Percentiles rank a stretch among this genome's conserved stretches.
Evolutionary conservation across 306 rosid genomes (phyloP).

Genomic region (Trifolium fragiferum): DNA sequence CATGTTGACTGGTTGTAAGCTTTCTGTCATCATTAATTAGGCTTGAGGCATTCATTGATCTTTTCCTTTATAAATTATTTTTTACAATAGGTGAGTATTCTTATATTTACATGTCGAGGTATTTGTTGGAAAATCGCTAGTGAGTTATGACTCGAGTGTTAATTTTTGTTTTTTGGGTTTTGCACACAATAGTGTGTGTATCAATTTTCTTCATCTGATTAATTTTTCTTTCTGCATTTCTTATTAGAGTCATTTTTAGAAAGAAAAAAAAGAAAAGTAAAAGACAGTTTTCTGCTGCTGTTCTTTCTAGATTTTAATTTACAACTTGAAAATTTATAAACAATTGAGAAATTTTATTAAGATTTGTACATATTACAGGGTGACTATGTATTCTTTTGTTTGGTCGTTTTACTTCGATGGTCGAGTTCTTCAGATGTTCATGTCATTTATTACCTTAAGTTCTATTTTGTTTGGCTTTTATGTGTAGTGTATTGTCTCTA

Average conservation of each 20-base stretch:
- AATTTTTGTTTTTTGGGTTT: not conserved
- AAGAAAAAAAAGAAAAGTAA: not conserved
- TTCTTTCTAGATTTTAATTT: constrained; percentile 10
- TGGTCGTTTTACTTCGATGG: not conserved
- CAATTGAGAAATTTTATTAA: not conserved
- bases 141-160: not conserved
- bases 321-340: not conserved
- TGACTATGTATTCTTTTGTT: constrained; percentile 24
- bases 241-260: not conserved
- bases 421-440: constrained; percentile 27
- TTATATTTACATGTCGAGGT: not conserved
- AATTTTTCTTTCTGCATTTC: not conserved
- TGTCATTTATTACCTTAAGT: constrained; percentile 3
- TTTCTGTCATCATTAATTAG: not conserved
- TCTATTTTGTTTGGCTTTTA: constrained; percentile 19
- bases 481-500: constrained; percentile 5
- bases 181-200: not conserved
- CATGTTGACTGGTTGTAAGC: constrained; percentile 16
- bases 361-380: not conserved
- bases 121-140: not conserved
- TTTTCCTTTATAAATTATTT: not conserved
- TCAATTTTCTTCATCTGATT: not conserved
- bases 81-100: not conserved
- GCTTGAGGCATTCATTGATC: not conserved
- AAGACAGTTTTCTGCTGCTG: not conserved